These are phyloP conservation scores for Microdochium paspali DNA, from an alignment of 2,329 filamentous ascomycete genomes.

Conservation along the genomic window DNA sequence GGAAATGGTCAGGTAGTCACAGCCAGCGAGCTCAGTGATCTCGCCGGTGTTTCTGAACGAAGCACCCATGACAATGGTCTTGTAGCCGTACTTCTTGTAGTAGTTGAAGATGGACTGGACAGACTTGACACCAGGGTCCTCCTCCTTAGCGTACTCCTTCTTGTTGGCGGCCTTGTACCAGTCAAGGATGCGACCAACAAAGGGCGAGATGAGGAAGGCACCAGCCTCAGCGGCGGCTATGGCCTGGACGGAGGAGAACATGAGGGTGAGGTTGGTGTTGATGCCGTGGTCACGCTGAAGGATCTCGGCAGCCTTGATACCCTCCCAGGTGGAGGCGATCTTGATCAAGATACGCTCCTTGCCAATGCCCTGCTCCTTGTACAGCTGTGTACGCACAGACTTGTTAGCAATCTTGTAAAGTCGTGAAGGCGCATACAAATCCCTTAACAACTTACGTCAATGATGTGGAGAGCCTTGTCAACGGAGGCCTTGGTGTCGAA, in stretches of 20 bases:
- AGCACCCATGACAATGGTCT: constrained; percentile 99
- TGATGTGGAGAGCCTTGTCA: constrained; percentile 93
- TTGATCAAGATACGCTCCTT: constrained; percentile 98
- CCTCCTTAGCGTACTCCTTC: constrained; percentile 82
- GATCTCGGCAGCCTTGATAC: constrained; percentile 96
- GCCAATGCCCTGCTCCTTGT: constrained; percentile 82
- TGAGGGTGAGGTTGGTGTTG: constrained; percentile 98
- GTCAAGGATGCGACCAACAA: constrained; percentile 97
- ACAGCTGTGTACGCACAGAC: constrained; percentile 54
- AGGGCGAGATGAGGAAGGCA: constrained; percentile 97
- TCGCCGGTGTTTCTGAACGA: constrained; percentile 95
- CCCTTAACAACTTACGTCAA: constrained; percentile 56
- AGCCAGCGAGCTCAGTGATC: constrained; percentile 96
- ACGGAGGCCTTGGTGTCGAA: constrained; percentile 91
- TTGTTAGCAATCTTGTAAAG: constrained; percentile 2
- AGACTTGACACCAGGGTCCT: constrained; percentile 93
- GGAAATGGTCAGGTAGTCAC: constrained; percentile 97
- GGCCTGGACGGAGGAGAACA: constrained; percentile 94
- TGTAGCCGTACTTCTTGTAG: constrained; percentile 99
- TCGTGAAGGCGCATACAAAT: not conserved
- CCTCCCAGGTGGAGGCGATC: constrained; percentile 98
- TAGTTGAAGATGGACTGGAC: constrained; percentile 97
- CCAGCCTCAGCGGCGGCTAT: constrained; percentile 91
- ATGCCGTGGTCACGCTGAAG: constrained; percentile 92
- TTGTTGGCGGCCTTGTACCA: constrained; percentile 97